A percentile compares a stretch with the other conserved stretches of the same genome.
phyloP scores from a whole-genome alignment of 495 filamentous ascomycete genomes.

The Hypoxylon lienhwacheense region DNA sequence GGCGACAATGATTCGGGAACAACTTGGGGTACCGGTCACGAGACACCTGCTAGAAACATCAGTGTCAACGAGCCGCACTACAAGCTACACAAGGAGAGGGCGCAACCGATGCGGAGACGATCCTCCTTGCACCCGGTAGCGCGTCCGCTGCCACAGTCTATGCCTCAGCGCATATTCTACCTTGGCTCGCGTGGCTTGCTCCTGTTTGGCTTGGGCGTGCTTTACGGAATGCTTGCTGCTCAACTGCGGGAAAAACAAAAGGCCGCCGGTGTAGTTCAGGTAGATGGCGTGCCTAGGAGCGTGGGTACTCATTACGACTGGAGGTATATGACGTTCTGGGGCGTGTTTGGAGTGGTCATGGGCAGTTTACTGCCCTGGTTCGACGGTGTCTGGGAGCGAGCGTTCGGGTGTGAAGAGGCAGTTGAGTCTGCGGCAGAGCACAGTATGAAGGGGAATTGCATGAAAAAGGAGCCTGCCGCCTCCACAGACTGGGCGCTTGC shows the following conservation, averaged over 20 bases:
- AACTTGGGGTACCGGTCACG: conserved; percentile 72
- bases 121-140: conserved; percentile 28
- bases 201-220: conserved; percentile 79
- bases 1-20: conserved; percentile 43
- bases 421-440: conserved; percentile 20
- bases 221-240: conserved; percentile 84
- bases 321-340: conserved; percentile 79
- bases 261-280: conserved; percentile 54
- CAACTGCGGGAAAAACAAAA: conserved; percentile 55
- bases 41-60: conserved; percentile 55
- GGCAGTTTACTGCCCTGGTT: conserved; percentile 84
- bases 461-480: conserved; percentile 27
- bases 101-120: conserved; percentile 19
- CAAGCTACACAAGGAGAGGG: conserved; percentile 35
- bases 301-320: conserved; percentile 52
- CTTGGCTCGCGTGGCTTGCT: conserved; percentile 59
- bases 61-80: conserved; percentile 36
- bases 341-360: conserved; percentile 70
- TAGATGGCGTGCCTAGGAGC: conserved; percentile 54
- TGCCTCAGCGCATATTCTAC: conserved; percentile 33
- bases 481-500: conserved; percentile 75
- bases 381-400: conserved; percentile 63
- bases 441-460: conserved; percentile 13
- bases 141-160: conserved; percentile 21
- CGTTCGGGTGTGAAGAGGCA: conserved; percentile 30